A percentile compares a stretch with the other conserved stretches of the same genome.
These are phyloP conservation scores for Cladorrhinum samala DNA, from an alignment of 495 filamentous ascomycete genomes.

Conservation along the genomic window DNA sequence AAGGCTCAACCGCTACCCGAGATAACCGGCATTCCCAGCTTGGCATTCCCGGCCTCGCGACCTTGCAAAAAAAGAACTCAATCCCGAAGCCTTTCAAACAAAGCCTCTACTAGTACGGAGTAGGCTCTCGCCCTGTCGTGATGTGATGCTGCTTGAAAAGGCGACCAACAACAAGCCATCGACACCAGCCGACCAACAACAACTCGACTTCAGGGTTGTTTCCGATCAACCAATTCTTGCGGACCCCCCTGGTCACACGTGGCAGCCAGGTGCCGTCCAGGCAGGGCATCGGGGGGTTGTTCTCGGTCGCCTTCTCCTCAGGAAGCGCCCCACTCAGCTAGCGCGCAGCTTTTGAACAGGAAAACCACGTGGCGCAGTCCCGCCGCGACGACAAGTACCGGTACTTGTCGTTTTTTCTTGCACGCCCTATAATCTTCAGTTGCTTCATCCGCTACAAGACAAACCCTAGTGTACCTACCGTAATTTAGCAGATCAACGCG, in stretches of 20 bases:
- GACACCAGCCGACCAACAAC: neutral
- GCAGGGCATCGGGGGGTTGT: neutral
- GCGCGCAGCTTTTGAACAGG: neutral
- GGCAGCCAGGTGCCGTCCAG: neutral
- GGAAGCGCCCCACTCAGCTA: neutral
- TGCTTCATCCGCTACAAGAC: too few relatives aligned
- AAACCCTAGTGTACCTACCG: neutral
- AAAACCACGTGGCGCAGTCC: constrained; percentile 4
- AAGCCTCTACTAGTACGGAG: too few relatives aligned
- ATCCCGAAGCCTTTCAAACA: too few relatives aligned
- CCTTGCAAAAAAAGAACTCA: too few relatives aligned
- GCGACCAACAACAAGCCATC: neutral
- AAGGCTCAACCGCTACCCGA: too few relatives aligned
- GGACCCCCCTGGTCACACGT: constrained; percentile 3
- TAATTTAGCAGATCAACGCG: neutral
- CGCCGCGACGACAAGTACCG: neutral
- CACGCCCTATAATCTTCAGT: neutral
- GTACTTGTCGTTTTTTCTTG: neutral
- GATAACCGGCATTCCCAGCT: too few relatives aligned
- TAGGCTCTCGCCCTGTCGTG: too few relatives aligned
- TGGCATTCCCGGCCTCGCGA: too few relatives aligned
- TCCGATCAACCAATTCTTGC: constrained; percentile 1
- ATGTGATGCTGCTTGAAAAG: too few relatives aligned
- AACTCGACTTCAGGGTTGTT: neutral
- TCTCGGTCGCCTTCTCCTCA: neutral